Evolutionary conservation across 179 eudicot genomes (phyloP), one percentile per base, ranked within the genome.

Genomic region (Monotropa hypopitys): DNA sequence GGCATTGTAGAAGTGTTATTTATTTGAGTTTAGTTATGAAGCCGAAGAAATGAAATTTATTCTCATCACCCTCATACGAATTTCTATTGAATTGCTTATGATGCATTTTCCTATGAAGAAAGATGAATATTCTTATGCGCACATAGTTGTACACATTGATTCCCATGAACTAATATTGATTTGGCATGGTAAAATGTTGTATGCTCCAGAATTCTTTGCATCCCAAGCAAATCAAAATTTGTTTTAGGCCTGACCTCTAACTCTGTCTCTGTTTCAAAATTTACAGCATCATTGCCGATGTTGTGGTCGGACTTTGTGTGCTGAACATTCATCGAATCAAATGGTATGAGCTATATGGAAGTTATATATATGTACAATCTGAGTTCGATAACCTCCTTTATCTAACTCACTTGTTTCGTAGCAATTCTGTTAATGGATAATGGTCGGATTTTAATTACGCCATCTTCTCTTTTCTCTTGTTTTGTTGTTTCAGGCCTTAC

Each of bases 241-340:
- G 23, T 40, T 7, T 49, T 21, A 50, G 74, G 79, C 73, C 72
- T 65, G 26, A 63, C 53, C 12, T 0, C 69, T 1, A 10, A 10
- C 62, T 49, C 73, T 78, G 77, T 12, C 38, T 0, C 11, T 50
- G 63, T 15, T 42, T 72, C 49, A 30, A 70, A 21, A 1, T 33
- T 74, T 88, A 82, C 90, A 93, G 98, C 97, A 93, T 83, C 98
- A 93, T 78, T 93, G 98, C 72, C 89, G 97, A 35, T 84, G 95
- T 77, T 93, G 97, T 85, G 98, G 97, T 81, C 88, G 92, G 81
- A 90, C 97, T n/a, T 82, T 93, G 30, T 93, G 98, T 78, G 85
- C 88, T 74, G 97, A 93, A 67, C 98, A 93, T 80, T 93, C 98
- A 50, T 85, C 97, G 8, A 76, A 83, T 86, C 96, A 90, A 70